These are phyloP conservation scores for Gossypium aridum DNA, from an alignment of 441 rosid species.

Conservation along the genomic window DNA sequence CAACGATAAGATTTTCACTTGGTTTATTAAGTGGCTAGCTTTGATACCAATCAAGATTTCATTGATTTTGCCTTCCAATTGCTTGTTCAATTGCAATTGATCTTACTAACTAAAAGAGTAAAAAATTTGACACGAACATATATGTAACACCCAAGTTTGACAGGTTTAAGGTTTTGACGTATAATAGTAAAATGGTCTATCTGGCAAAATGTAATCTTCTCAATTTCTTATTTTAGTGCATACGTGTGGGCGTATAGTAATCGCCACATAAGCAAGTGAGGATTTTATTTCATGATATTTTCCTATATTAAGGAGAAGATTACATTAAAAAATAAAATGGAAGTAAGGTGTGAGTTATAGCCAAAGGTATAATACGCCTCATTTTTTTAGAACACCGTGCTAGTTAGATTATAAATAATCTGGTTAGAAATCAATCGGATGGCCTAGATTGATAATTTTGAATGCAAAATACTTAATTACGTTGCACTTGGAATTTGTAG, in stretches of 20 bases:
- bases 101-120: background rate
- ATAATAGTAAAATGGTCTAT: background rate
- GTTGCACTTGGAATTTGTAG: background rate
- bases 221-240: background rate
- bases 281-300: background rate
- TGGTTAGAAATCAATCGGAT: background rate
- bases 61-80: background rate
- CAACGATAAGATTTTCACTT: background rate
- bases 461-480: background rate
- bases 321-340: background rate
- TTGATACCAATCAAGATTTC: background rate
- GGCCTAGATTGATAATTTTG: background rate
- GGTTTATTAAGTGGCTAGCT: background rate
- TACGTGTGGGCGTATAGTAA: background rate
- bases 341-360: background rate
- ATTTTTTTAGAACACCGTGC: too few relatives aligned
- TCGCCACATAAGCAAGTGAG: background rate
- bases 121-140: background rate
- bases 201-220: background rate
- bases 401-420: background rate
- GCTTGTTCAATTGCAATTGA: background rate
- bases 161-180: background rate
- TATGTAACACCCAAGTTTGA: background rate
- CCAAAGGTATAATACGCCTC: background rate
- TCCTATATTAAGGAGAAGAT: background rate